A percentile compares a stretch with the other conserved stretches of the same genome.
These are phyloP conservation scores for Gossypium davidsonii DNA, from an alignment of 441 rosid genomes.

Conservation along the genomic window DNA sequence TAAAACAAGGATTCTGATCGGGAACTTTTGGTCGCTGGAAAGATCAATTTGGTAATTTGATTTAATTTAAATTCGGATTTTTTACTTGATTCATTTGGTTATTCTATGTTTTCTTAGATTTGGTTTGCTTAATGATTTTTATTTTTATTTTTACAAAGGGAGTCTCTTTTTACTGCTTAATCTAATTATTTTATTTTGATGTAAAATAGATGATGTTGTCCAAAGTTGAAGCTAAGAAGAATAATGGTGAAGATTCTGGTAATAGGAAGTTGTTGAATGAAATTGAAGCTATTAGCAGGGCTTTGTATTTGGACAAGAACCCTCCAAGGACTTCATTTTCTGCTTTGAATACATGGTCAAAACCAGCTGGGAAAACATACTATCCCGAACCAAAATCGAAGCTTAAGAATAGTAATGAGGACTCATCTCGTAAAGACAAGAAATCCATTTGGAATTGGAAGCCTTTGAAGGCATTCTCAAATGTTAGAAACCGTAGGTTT, in stretches of 20 bases:
- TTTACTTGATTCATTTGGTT: not conserved
- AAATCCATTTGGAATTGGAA: slow-evolving; percentile 11
- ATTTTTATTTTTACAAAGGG: not conserved
- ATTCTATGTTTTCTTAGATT: not conserved
- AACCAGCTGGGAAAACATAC: slow-evolving; percentile 36
- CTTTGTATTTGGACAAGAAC: slow-evolving; percentile 55
- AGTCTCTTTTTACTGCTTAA: not conserved
- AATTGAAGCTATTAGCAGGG: slow-evolving; percentile 75
- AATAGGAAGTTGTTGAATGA: slow-evolving; percentile 53
- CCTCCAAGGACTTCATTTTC: slow-evolving; percentile 31
- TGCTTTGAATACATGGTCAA: slow-evolving; percentile 27
- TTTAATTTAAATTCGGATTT: not conserved
- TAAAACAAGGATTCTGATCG: not conserved
- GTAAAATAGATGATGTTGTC: slow-evolving; percentile 40
- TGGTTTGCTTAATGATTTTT: not conserved
- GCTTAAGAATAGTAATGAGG: slow-evolving; percentile 25
- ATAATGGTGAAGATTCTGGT: slow-evolving; percentile 42
- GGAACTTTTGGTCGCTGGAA: not conserved
- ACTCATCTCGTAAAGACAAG: slow-evolving; percentile 34
- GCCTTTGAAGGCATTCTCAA: slow-evolving; percentile 59
- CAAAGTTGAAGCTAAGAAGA: slow-evolving; percentile 47
- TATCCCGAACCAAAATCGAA: slow-evolving; percentile 34
- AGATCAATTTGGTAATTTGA: slow-evolving; percentile 4
- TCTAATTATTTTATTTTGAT: not conserved
- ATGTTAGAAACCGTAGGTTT: slow-evolving; percentile 55